A percentile compares a stretch with the other conserved stretches of the same genome.
These are phyloP conservation scores for Diaporthe citriasiana DNA, from an alignment of 2,329 filamentous ascomycete species.

Conservation along the genomic window DNA sequence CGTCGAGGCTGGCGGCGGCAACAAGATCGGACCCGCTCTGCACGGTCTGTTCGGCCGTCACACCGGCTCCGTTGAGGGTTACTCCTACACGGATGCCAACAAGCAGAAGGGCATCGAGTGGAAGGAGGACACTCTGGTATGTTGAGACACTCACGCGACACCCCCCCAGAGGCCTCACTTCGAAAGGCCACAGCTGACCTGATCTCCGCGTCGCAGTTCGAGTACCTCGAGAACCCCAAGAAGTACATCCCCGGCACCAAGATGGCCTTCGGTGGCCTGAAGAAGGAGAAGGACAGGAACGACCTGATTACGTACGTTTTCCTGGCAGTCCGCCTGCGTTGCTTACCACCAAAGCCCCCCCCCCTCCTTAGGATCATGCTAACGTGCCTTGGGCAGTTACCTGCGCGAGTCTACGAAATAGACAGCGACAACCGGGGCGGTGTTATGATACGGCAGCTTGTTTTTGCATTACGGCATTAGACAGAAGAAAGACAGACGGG, in stretches of 20 bases:
- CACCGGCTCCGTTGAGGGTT: constrained; percentile 91
- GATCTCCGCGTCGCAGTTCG: constrained; percentile 67
- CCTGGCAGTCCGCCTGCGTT: neutral
- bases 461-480: constrained; percentile 46
- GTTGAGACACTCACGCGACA: constrained; percentile 47
- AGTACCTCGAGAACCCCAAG: constrained; percentile 99
- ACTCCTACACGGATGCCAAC: constrained; percentile 99
- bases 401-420: constrained; percentile 80
- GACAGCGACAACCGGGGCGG: constrained; percentile 51
- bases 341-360: constrained; percentile 41
- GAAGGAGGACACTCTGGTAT: constrained; percentile 87
- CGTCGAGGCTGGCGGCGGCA: constrained; percentile 87
- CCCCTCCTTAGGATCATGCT: constrained; percentile 33
- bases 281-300: constrained; percentile 99
- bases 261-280: constrained; percentile 99
- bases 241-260: constrained; percentile 99
- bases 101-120: constrained; percentile 95
- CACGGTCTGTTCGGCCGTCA: constrained; percentile 98
- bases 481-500: constrained; percentile 41
- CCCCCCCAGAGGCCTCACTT: neutral
- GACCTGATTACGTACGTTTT: constrained; percentile 94
- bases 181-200: constrained; percentile 14
- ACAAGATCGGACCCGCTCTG: constrained; percentile 98
- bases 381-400: constrained; percentile 61
- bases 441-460: constrained; percentile 43